Evolutionary conservation across 805 yeast genomes (phyloP).

Genomic region (Candida wancherniae): DNA sequence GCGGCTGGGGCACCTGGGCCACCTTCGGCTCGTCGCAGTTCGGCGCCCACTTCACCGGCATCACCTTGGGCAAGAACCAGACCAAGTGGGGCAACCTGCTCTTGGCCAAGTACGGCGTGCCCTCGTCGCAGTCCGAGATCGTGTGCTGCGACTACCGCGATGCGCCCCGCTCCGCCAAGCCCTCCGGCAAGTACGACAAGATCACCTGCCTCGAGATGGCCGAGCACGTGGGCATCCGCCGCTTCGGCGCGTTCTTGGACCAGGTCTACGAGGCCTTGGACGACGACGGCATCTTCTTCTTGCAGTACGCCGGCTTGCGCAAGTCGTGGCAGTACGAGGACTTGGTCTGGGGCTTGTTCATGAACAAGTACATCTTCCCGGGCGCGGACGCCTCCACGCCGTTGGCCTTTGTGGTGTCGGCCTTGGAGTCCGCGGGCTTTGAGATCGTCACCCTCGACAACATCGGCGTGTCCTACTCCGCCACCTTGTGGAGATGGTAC

Average conservation of each 20-base stretch:
- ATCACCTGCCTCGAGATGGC: slow-evolving; percentile 93
- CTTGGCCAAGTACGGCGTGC: slow-evolving; percentile 63
- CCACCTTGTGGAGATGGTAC: slow-evolving; percentile 92
- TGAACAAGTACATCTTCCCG: slow-evolving; percentile 95
- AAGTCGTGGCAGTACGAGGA: slow-evolving; percentile 95
- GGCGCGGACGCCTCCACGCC: slow-evolving; percentile 98
- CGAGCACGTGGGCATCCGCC: slow-evolving; percentile 91
- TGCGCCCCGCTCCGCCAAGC: slow-evolving; percentile 60
- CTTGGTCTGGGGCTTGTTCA: slow-evolving; percentile 88
- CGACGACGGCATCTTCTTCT: slow-evolving; percentile 82
- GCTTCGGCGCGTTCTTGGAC: slow-evolving; percentile 65
- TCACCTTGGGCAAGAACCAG: slow-evolving; percentile 86
- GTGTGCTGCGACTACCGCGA: slow-evolving; percentile 88
- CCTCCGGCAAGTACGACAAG: slow-evolving; percentile 60
- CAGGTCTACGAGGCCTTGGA: slow-evolving; percentile 86
- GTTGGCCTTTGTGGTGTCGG: slow-evolving; percentile 70
- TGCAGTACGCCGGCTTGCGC: slow-evolving; percentile 88
- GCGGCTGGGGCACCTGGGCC: slow-evolving; percentile 96
- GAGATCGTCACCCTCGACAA: slow-evolving; percentile 81
- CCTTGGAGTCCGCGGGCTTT: slow-evolving; percentile 79
- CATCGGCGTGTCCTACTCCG: slow-evolving; percentile 89
- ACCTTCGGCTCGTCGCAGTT: slow-evolving; percentile 75
- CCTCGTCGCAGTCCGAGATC: slow-evolving; percentile 65
- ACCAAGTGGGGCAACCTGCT: slow-evolving; percentile 82
- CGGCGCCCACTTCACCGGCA: slow-evolving; percentile 84